Base-by-base conservation (phyloP, 2,329 filamentous ascomycete genomes). In the Sclerotinia glacialis region DNA sequence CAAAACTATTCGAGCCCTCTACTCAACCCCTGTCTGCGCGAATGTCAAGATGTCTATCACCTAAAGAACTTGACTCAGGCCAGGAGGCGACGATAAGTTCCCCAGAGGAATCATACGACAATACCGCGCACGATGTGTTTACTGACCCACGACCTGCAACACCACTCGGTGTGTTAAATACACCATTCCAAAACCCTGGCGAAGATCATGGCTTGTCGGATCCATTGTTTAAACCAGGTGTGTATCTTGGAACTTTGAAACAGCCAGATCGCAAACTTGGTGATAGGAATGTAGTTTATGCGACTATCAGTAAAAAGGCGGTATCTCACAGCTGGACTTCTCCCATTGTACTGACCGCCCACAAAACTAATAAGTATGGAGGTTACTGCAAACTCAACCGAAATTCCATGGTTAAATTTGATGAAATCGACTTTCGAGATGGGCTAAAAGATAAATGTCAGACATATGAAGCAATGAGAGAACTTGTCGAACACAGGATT, bases 321-420 rank as follows among this genome's bases (percentile, higher is more conserved):
- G 6, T 49, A 26, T 49, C 58, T 18, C 58, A 21, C 31, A 49
- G 14, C 42, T 49, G 58, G 44, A 49, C 5, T 37, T 60, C 58
- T 37, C 42, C 42, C 7, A n/a, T 60, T 49, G 28, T 49, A 60
- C 28, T 60, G 5, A 60, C 58, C 28, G 58, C 58, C 9, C 58
- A 60, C 44, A 60, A 60, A 60, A 47, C n/a, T n/a, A 60, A 60
- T 18, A 60, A 60, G 28, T 37, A 37, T 60, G 58, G 58, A 37
- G 44, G 28, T 26, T 44, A 60, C 21, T 60, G 58, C 47, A 49
- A 60, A 60, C 58, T 60, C 37, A 23, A 60, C 21, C 44, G 58
- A 37, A 28, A 49, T 14, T n/a, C 28, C 7, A 37, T 12, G 23
- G 58, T 26, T 34, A 37, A 49, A 14, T 60, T 60, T 60, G 58